Evolutionary conservation across 1,284 basidiomycete species (phyloP).

Genomic region (Sporisorium exsertum): DNA sequence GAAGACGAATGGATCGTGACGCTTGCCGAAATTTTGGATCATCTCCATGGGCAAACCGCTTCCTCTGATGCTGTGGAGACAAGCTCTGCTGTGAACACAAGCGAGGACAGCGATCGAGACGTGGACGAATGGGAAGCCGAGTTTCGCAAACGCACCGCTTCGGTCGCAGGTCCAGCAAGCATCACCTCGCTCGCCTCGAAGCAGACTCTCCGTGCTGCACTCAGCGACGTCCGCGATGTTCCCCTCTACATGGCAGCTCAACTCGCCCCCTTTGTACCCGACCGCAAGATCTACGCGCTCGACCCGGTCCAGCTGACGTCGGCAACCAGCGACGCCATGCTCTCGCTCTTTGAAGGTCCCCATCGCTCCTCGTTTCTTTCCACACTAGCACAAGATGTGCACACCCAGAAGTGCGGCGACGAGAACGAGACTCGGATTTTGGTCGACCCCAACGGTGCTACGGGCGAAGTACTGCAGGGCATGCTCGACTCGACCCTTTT

Average conservation of each 20-base stretch:
- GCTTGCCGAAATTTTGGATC: constrained; percentile 56
- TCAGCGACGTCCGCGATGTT: constrained; percentile 39
- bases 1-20: constrained; percentile 60
- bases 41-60: constrained; percentile 18
- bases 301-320: constrained; percentile 38
- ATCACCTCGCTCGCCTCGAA: constrained; percentile 38
- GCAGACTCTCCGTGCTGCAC: constrained; percentile 13
- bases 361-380: constrained; percentile 27
- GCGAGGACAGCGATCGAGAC: background rate
- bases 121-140: constrained; percentile 58
- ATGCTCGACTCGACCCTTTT: constrained; percentile 46
- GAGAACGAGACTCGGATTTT: background rate
- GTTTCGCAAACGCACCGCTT: constrained; percentile 49
- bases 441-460: constrained; percentile 13
- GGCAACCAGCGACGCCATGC: constrained; percentile 48
- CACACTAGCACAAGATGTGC: constrained; percentile 27
- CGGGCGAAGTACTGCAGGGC: constrained; percentile 10
- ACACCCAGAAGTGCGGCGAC: background rate
- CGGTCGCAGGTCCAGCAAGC: constrained; percentile 29
- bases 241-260: constrained; percentile 57
- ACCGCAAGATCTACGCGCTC: constrained; percentile 49
- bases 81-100: background rate
- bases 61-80: background rate
- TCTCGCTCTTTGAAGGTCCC: constrained; percentile 48
- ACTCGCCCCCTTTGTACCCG: constrained; percentile 44